Base-by-base conservation (phyloP, 2,329 filamentous ascomycete species). In the Diaporthe sp. region DNA sequence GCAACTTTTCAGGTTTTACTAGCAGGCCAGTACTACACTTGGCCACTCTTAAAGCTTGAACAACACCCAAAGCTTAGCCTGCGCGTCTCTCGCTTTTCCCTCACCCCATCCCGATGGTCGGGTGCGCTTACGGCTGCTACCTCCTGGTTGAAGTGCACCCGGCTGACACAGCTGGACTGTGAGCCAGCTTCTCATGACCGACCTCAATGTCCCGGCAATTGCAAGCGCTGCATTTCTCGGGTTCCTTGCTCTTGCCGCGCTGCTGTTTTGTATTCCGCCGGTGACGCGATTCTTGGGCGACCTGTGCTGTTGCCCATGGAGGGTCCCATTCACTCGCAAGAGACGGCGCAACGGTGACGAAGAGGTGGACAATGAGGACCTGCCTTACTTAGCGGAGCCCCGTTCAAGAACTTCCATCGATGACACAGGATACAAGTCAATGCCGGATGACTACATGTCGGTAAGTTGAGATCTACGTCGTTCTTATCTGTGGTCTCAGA, bases 141-240 rank as follows among this genome's bases (percentile, higher is more conserved):
- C 31, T 39, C 31, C 46, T 28, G 65, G 31, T 53, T 51, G 65
- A 68, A 39, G 46, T 53, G 65, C 46, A 68, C 46, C 46, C 65
- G 65, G 65, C 65, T 53, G 46, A 53, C 46, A 68, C 65, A 68
- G 65, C 65, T 53, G 65, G 65, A 39, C 65, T 68, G 46, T 68
- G 65, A 39, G 17, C 28, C 65, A 39, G 65, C 46, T 22, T 53
- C 46, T 53, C 46, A 77, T 75, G 75, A 6, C 70, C 17, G 49
- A 31, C 28, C 31, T 77, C 61, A 77, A 77, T 22, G 62, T 75
- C 37, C 58, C 70, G 10, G 75, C 75, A 42, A 39, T 77, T 44
- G 62, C 75, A 34, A 75, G 73, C 9, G 73, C 61, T 60, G 75
- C 75, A 37, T 77, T 77, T n/a, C 31, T 77, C 12, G 75, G 75